Evolutionary conservation across 148 eudicot species (phyloP), one percentile per base, ranked within the genome.

Genomic region (Gaultheria prostrata): DNA sequence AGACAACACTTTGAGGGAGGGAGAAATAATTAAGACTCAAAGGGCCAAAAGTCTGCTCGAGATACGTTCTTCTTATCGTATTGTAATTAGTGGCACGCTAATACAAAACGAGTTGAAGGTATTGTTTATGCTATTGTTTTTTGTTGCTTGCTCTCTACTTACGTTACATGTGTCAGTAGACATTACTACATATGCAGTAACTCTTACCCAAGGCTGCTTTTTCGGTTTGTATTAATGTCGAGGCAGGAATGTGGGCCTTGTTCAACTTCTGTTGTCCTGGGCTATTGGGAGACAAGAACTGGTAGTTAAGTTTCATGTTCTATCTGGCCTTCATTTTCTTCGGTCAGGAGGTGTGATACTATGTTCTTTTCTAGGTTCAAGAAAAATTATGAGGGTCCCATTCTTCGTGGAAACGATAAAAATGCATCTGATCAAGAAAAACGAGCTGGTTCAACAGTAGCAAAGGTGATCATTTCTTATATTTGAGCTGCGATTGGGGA

Each of bases 181-280:
- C 21, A 35, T 51, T 43, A 48, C 10, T 46, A 69, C 45, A 21
- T 43, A 24, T 70, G 46, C 6, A 51, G 17, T 26, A 84, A 73
- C n/a, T 39, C 24, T 50, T 43, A 33, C 72, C n/a, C 56, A 48
- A 67, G 61, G 33, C 28, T 81, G n/a, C 14, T 81, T 49, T 49
- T 76, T 81, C 73, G 28, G 21, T 73, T 77, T 59, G 9, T 76
- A 28, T 81, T 76, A 54, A 30, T 76, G 33, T 71, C 74, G 76
- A 82, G n/a, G 51, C 87, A 94, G 99, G 99, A 95, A 89, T 97
- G 54, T 97, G 99, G 99, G 99, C 99, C 30, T 91, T 97, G 87
- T 97, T 97, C 83, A 89, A 89, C 85, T 97, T 97, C 84, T 95
- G 95, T 81, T 95, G 98, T 85, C 99, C 98, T 74, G 95, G 92